phyloP scores from a whole-genome alignment of 306 rosid genomes.

The Mimosa pudica region DNA sequence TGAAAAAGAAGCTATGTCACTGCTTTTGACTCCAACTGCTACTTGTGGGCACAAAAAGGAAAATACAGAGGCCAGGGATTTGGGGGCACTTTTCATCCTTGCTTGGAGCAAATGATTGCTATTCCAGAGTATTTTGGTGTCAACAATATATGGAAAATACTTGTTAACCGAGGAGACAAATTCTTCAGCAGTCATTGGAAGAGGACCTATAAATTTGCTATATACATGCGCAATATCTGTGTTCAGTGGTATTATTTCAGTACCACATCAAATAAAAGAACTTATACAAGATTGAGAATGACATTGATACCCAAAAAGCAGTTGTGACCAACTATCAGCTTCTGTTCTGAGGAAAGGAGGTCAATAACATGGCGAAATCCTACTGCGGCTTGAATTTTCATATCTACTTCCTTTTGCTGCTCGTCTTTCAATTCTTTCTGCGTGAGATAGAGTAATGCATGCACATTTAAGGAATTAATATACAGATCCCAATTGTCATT shows the following conservation, averaged over 20 bases:
- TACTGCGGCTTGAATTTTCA: conserved; percentile 69
- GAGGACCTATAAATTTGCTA: conserved; percentile 85
- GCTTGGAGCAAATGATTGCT: conserved; percentile 54
- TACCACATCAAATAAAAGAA: conserved; percentile 24
- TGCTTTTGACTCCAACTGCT: conserved; percentile 54
- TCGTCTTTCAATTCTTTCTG: conserved; percentile 80
- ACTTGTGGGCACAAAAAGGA: conserved; percentile 77
- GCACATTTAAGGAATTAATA: conserved; percentile 9
- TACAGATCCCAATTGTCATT: conserved; percentile 19
- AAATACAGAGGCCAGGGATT: conserved; percentile 79
- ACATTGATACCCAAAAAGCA: conserved; percentile 72
- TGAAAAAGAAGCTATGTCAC: conserved; percentile 35
- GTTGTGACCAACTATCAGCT: conserved; percentile 89
- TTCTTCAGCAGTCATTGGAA: conserved; percentile 76
- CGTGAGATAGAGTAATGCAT: conserved; percentile 26
- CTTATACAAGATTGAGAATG: conserved; percentile 20
- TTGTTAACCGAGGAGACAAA: conserved; percentile 75
- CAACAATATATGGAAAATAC: conserved; percentile 70
- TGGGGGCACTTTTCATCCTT: conserved; percentile 69
- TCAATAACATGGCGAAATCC: conserved; percentile 98
- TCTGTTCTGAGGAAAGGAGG: conserved; percentile 80
- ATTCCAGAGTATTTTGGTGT: conserved; percentile 83
- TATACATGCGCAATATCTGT: conserved; percentile 86
- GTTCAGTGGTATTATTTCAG: conserved; percentile 39
- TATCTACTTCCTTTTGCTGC: conserved; percentile 47